Base-by-base conservation (phyloP, 306 rosid species). In the Vicia faba region DNA sequence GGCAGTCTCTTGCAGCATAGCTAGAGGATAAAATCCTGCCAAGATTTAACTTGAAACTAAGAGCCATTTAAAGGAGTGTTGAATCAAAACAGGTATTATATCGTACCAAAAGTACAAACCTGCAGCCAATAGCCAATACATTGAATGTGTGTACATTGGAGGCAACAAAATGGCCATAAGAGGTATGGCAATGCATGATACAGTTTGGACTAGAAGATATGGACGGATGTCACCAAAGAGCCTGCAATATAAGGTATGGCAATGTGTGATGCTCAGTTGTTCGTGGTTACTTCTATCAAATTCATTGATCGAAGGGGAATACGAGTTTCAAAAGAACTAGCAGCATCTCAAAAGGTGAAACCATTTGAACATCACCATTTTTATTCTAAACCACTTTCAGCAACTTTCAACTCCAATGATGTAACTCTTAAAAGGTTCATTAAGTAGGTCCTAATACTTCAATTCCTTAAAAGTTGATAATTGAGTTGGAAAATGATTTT, bases 121-220 rank as follows among this genome's bases (percentile, higher is more conserved):
- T 65, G 96, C 81, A 65, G 98, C 96, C 91, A 82, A 89, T 69
- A 89, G 96, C 96, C 96, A 92, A 80, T 81, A 92, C 0, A 80
- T 25, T 13, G 98, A 92, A 76, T 89, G 96, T 5, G 98, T 89
- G 76, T 92, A 86, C 88, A 80, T 83, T 54, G 98, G 96, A 60
- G 98, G 98, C 74, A 89, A 80, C 70, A 89, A 68, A 54, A 84
- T 73, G 41, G 96, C 90, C 98, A 92, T 86, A 57, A 89, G 66
- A 36, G 96, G 96, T 84, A 89, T 84, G 48, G 79, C 91, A 75
- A 92, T 84, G 85, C 93, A 86, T 38, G 98, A 88, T 64, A 78
- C 78, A 80, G 79, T 80, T 80, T 92, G 96, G 66, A 84, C 83
- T 43, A 92, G 43, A 67, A 84, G 82, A 83, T 92, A 92, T 11